Base-by-base conservation (phyloP, 306 rosid genomes). In the Bauhinia variegata region DNA sequence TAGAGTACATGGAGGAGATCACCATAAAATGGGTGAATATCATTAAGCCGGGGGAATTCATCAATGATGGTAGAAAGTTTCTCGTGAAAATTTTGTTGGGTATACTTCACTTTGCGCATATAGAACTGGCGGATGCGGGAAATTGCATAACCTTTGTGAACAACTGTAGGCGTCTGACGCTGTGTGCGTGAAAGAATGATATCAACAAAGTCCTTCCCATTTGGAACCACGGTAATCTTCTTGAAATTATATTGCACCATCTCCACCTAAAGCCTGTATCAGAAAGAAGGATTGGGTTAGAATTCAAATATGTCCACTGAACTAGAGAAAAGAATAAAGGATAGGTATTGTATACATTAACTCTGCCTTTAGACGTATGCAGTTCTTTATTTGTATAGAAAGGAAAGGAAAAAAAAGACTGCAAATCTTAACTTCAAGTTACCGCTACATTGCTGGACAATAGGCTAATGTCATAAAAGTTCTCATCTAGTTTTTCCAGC, bases 221-320 rank as follows among this genome's bases (percentile, higher is more conserved):
- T 87, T 1, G 97, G 97, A 0, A 92, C 97, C 39, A 88, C 97
- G 8, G 97, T 89, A 12, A 85, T 92, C 82, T 83, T 87, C 85
- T 92, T 89, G 30, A 92, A 92, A 65, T 92, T 92, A 51, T 92
- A 87, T 49, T 87, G 92, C 72, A 89, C 97, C 97, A 91, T 91
- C 55, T 42, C 55, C 7, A 12, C 3, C 7, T 30, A 63, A 43
- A 33, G 30, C 43, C 77, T 77, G 34, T 30, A 2, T 1, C 8
- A 33, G 3, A 63, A 31, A 73, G 0, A n/a, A 11, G 36, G 30
- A 12, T 16, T 17, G 8, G 32, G 39, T 33, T 4, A 53, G 54
- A 72, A 53, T 13, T 11, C 1, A 38, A 4, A 28, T 0, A 13
- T n/a, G n/a, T 13, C 23, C 11, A 31, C 9, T 2, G 39, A 30